Conservation (phyloP, 495 filamentous ascomycete genomes). For the Hypoxylon subgilvum region DNA sequence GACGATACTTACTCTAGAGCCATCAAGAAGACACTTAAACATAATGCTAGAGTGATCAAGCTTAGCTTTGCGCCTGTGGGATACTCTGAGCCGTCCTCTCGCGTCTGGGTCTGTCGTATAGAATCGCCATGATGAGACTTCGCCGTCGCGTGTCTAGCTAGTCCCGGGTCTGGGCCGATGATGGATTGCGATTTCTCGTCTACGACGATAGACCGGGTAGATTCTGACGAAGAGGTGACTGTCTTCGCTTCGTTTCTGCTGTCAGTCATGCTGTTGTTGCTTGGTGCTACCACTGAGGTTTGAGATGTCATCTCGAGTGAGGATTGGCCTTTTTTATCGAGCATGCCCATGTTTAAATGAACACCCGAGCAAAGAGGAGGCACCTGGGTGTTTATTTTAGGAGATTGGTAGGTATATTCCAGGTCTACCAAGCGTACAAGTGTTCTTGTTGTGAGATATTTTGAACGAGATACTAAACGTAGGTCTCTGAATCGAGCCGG, state of each 20-base stretch:
- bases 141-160: conserved; percentile 38
- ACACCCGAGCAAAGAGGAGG: no score
- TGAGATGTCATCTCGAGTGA: conserved; percentile 19
- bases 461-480: no score
- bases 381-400: no score
- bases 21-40: conserved; percentile 62
- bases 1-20: conserved; percentile 53
- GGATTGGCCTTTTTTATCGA: neutral
- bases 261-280: conserved; percentile 37
- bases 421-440: no score
- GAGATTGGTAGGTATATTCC: no score
- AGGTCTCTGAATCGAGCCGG: no score
- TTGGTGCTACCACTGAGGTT: conserved; percentile 42
- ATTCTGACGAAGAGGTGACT: conserved; percentile 19
- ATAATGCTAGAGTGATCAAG: conserved; percentile 57
- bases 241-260: conserved; percentile 26
- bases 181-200: conserved; percentile 1
- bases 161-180: conserved; percentile 21
- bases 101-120: conserved; percentile 35
- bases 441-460: no score
- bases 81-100: conserved; percentile 55
- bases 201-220: conserved; percentile 1
- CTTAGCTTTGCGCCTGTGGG: conserved; percentile 54
- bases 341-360: no score
- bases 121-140: conserved; percentile 36